Percentiles rank a stretch among this genome's conserved stretches.
Conservation (phyloP, 768 basidiomycete species). For the Auriscalpium microsporum region DNA sequence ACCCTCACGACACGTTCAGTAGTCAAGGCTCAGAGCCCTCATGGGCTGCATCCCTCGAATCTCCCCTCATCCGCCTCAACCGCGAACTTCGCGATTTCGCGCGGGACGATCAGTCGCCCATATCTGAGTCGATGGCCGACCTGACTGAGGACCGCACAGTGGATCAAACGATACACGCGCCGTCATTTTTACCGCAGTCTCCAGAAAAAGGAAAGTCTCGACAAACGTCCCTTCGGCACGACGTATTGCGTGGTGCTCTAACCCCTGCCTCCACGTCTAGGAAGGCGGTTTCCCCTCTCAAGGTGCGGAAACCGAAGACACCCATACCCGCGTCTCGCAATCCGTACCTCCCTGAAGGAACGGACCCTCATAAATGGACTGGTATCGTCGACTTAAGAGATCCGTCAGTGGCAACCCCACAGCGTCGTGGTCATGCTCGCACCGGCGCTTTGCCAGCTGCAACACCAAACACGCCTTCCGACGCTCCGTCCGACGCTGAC, state of each 20-base stretch:
- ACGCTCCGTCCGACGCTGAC: constrained; percentile 25
- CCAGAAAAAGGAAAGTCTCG: constrained; percentile 23
- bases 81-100: constrained; percentile 52
- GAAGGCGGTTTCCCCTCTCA: constrained; percentile 38
- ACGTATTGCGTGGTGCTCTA: constrained; percentile 9
- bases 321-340: constrained; percentile 48
- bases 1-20: constrained; percentile 28
- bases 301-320: constrained; percentile 48
- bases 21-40: constrained; percentile 37
- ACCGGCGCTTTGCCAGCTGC: neutral
- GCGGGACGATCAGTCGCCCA: constrained; percentile 28
- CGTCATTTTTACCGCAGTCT: neutral
- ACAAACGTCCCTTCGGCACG: constrained; percentile 26
- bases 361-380: constrained; percentile 50
- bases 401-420: constrained; percentile 41
- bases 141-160: constrained; percentile 10
- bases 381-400: constrained; percentile 68
- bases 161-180: constrained; percentile 1
- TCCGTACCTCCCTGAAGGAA: constrained; percentile 49
- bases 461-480: constrained; percentile 1
- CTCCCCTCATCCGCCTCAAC: constrained; percentile 60
- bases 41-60: constrained; percentile 70
- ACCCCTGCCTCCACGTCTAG: constrained; percentile 7
- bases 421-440: constrained; percentile 9
- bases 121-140: constrained; percentile 16